A percentile compares a stretch with the other conserved stretches of the same genome.
Conservation (phyloP, 257 asterid species). For the Forsythia suspensa region DNA sequence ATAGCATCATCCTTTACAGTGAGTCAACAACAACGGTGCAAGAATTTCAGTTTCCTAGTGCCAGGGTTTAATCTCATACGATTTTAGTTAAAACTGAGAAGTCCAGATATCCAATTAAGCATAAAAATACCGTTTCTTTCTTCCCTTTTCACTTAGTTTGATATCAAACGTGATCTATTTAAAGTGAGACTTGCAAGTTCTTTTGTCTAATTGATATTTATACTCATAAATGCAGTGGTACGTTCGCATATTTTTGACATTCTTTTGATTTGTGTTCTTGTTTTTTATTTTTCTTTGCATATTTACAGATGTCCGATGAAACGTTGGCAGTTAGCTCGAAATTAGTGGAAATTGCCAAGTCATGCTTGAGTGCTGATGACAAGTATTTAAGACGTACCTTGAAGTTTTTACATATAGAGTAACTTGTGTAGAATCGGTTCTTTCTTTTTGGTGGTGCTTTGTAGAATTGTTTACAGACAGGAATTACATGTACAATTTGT, state of each 20-base stretch:
- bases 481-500: background rate
- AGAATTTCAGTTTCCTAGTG: slow-evolving; percentile 3
- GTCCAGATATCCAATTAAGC: background rate
- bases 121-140: background rate
- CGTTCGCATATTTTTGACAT: background rate
- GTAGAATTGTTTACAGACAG: background rate
- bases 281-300: background rate
- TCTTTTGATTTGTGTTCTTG: background rate
- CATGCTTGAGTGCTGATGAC: slow-evolving; percentile 50
- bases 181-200: background rate
- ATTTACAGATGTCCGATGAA: slow-evolving; percentile 42
- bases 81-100: background rate
- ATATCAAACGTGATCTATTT: too few species aligned
- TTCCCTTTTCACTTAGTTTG: too few species aligned
- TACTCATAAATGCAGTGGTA: background rate
- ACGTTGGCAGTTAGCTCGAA: slow-evolving; percentile 44
- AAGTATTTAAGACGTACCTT: slow-evolving; percentile 55
- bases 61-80: background rate
- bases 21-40: slow-evolving; percentile 28
- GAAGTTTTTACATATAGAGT: slow-evolving; percentile 33
- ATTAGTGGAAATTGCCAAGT: slow-evolving; percentile 66
- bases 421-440: background rate
- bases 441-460: background rate
- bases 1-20: slow-evolving; percentile 69
- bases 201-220: background rate